These are phyloP conservation scores for Tolypocladium ovalisporum DNA, from an alignment of 2,329 filamentous ascomycete genomes.

Conservation along the genomic window DNA sequence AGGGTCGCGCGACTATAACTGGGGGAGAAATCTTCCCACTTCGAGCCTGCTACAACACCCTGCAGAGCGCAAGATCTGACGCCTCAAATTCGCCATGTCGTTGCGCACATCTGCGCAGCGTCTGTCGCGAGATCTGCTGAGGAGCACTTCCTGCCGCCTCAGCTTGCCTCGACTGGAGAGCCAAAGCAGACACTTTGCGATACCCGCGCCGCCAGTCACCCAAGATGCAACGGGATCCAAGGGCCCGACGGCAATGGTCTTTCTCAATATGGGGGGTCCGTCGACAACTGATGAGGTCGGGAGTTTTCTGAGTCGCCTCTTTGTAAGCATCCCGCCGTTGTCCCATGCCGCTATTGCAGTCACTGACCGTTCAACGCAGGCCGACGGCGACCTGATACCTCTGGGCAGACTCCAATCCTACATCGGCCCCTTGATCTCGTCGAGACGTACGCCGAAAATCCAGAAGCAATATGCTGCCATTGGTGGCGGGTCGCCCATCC, in stretches of 20 bases:
- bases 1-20: neutral
- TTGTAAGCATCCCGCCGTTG: conserved; percentile 48
- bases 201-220: conserved; percentile 60
- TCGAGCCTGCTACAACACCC: neutral
- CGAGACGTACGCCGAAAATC: conserved; percentile 87
- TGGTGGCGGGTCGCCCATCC: conserved; percentile 93
- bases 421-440: conserved; percentile 77
- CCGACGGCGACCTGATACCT: conserved; percentile 92
- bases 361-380: conserved; percentile 33
- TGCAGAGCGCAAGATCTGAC: neutral
- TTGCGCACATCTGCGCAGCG: conserved; percentile 18
- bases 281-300: conserved; percentile 80
- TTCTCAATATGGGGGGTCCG: conserved; percentile 97
- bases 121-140: conserved; percentile 16
- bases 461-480: conserved; percentile 92
- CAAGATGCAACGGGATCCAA: conserved; percentile 60
- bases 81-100: conserved; percentile 15
- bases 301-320: conserved; percentile 80
- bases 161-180: conserved; percentile 17
- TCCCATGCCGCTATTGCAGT: neutral
- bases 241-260: conserved; percentile 94
- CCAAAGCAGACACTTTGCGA: conserved; percentile 23
- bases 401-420: conserved; percentile 85
- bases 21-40: neutral
- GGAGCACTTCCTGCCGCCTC: conserved; percentile 14